A percentile compares a stretch with the other conserved stretches of the same genome.
Conservation (phyloP, 192 early-diverging fungal genomes). For the Gaertneriomyces semiglobifer region DNA sequence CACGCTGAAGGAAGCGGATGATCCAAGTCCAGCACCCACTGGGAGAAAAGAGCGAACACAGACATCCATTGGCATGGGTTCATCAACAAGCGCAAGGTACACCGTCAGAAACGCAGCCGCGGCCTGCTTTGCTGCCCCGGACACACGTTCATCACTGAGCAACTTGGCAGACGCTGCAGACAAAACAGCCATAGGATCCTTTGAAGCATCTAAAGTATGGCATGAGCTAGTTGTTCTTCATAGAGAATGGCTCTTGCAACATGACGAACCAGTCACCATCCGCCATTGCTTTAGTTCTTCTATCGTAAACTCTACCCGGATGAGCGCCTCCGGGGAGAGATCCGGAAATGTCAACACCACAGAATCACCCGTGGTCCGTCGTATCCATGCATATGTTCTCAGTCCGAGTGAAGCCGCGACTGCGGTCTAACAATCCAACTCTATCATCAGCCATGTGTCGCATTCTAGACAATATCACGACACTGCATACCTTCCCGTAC, state of each 20-base stretch:
- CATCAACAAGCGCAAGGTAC: too few species aligned
- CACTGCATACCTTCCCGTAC: constrained; percentile 49
- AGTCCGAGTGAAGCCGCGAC: constrained; percentile 79
- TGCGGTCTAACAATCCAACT: constrained; percentile 52
- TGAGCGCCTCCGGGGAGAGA: not conserved
- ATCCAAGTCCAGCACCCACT: constrained; percentile 91
- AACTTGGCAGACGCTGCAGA: too few species aligned
- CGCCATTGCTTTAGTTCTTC: constrained; percentile 9
- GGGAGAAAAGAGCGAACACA: constrained; percentile 74
- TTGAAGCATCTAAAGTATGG: too few species aligned
- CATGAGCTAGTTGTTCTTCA: too few species aligned
- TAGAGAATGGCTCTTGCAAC: too few species aligned
- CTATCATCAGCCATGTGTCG: not conserved
- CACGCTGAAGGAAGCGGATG: constrained; percentile 90
- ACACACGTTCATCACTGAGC: too few species aligned
- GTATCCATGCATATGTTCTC: constrained; percentile 65
- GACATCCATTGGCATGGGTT: constrained; percentile 45
- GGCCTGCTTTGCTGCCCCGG: too few species aligned
- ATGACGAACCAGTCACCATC: not conserved
- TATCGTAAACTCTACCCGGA: not conserved
- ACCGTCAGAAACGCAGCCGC: too few species aligned
- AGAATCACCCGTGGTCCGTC: constrained; percentile 44
- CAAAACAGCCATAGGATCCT: too few species aligned
- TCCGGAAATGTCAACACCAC: constrained; percentile 60
- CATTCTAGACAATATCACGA: not conserved